Conservation (phyloP, 2,329 filamentous ascomycete species). For the Claviceps sp. region DNA sequence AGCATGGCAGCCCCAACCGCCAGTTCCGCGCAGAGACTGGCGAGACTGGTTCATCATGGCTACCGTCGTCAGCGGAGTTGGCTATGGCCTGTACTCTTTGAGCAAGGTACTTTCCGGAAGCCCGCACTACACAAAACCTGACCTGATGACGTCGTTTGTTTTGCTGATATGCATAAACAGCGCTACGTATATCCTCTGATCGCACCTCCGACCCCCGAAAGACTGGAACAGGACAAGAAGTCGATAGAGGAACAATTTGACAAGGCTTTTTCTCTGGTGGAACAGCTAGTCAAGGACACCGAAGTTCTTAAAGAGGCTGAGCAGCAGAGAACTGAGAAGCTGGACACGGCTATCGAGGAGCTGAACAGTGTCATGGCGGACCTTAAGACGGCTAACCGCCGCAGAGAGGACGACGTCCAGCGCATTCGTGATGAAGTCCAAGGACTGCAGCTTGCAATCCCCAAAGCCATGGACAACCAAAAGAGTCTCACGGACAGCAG, state of each 20-base stretch:
- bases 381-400: slow-evolving; percentile 66
- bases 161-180: slow-evolving; percentile 25
- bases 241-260: slow-evolving; percentile 88
- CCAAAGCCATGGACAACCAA: slow-evolving; percentile 76
- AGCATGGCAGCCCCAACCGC: slow-evolving; percentile 44
- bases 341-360: slow-evolving; percentile 70
- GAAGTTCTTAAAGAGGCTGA: slow-evolving; percentile 77
- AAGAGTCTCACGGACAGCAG: slow-evolving; percentile 71
- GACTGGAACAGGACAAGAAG: slow-evolving; percentile 87
- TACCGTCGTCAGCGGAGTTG: slow-evolving; percentile 77
- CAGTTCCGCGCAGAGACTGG: slow-evolving; percentile 76
- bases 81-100: slow-evolving; percentile 78
- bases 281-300: slow-evolving; percentile 85
- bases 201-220: slow-evolving; percentile 82
- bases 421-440: slow-evolving; percentile 78
- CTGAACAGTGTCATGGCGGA: slow-evolving; percentile 73
- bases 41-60: slow-evolving; percentile 99
- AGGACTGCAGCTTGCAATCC: slow-evolving; percentile 69
- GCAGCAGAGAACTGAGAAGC: slow-evolving; percentile 64
- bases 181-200: slow-evolving; percentile 87
- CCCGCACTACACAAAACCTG: neutral
- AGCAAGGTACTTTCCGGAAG: slow-evolving; percentile 52
- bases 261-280: slow-evolving; percentile 77
- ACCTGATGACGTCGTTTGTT: neutral
- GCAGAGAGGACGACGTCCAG: slow-evolving; percentile 77